Evolutionary conservation across 2,329 filamentous ascomycete species (phyloP).

Genomic region (Aspergillus quadricinctus): DNA sequence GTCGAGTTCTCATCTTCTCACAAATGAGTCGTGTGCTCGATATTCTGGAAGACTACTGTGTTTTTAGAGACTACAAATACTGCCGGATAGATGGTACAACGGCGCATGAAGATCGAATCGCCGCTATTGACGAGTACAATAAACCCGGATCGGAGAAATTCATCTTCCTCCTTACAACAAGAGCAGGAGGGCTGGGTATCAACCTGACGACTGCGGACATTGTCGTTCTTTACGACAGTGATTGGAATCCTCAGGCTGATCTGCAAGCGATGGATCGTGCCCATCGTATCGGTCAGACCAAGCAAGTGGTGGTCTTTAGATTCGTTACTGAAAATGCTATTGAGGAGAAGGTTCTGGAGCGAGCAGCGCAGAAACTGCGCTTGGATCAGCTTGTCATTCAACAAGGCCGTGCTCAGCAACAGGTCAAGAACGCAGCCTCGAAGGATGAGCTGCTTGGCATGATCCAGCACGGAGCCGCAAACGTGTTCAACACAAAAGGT

Average conservation of each 20-base stretch:
- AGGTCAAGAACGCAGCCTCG: constrained; percentile 83
- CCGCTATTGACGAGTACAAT: constrained; percentile 98
- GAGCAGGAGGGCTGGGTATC: constrained; percentile 93
- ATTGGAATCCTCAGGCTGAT: constrained; percentile 99
- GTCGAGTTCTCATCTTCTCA: constrained; percentile 96
- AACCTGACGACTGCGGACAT: constrained; percentile 95
- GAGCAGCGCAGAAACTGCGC: constrained; percentile 92
- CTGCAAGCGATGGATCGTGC: constrained; percentile 98
- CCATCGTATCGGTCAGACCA: constrained; percentile 96
- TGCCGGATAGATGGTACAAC: constrained; percentile 96
- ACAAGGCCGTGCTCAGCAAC: constrained; percentile 87
- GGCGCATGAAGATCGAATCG: constrained; percentile 94
- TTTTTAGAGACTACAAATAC: constrained; percentile 91
- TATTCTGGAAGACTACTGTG: constrained; percentile 96
- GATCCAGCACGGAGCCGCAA: constrained; percentile 98
- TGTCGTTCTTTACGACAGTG: constrained; percentile 92
- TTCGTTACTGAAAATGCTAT: constrained; percentile 98
- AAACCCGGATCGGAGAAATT: constrained; percentile 94
- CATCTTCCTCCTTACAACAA: constrained; percentile 88
- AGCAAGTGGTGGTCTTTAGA: constrained; percentile 93
- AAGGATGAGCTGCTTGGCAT: constrained; percentile 96
- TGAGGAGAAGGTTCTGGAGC: constrained; percentile 95
- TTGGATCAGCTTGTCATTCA: constrained; percentile 97
- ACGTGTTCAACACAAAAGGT: constrained; percentile 76
- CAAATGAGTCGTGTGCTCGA: constrained; percentile 98